Evolutionary conservation across 2,329 filamentous ascomycete species (phyloP), one percentile per base, ranked within the genome.

Genomic region (Cyphellophora attinorum): DNA sequence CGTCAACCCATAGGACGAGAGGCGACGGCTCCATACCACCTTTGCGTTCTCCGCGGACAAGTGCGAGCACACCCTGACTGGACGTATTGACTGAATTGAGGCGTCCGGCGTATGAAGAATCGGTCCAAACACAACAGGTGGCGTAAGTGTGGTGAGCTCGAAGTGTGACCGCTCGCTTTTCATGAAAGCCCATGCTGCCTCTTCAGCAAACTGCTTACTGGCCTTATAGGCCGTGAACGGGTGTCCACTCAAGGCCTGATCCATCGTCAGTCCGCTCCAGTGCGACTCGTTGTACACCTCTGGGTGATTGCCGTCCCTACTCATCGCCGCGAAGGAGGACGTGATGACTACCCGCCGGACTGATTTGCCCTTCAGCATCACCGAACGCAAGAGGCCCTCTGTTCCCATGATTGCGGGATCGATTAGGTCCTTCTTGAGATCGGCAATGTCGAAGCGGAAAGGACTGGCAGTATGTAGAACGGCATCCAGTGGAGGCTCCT

Each of bases 331-430:
- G 47, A 81, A 81, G 2, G 75, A 80, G 3, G 75, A 80, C 1
- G 77, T 81, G 41, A 81, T 70, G 29, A 77, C 76, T n/a, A 93
- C 80, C 41, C 78, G 71, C 60, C 79, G 82, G 31, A 93, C 81
- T 52, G 52, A 72, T 45, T 74, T 73, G 39, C 59, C 60, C 47
- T 68, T 67, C n/a, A n/a, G n/a, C 53, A 75, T 75, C 52, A 76
- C 69, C 3, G 70, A 70, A 46, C 72, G 74, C 41, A 79, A 53
- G 34, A 79, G 70, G 11, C 73, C 72, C 0, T 69, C 74, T 1
- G 74, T 79, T 33, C 75, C 75, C 44, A 76, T 75, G 42, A 78
- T 62, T 4, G 75, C 75, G 12, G 73, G 72, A 41, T 76, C 72
- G 16, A 74, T 54, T 8, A 74, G 53, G 35, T 61, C 60, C 49